Evolutionary conservation across 805 yeast species (phyloP).

Genomic region (Ogataea paraovalis): DNA sequence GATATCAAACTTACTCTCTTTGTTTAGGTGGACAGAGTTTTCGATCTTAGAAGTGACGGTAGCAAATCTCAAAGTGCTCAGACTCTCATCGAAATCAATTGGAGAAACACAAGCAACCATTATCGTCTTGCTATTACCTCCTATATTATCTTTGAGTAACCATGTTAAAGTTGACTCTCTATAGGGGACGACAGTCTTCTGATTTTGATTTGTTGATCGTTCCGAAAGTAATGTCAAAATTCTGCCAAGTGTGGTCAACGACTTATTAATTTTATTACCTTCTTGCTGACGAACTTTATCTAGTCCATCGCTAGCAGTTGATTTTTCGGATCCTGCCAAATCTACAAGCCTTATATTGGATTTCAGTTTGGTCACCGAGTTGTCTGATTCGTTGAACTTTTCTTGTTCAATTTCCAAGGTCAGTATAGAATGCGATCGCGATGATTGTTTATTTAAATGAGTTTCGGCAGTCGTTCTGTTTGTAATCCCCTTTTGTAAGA

Average conservation of each 20-base stretch:
- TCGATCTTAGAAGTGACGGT: conserved; percentile 67
- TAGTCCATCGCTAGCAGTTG: conserved; percentile 48
- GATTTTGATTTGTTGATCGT: conserved; percentile 17
- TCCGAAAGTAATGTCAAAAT: conserved; percentile 51
- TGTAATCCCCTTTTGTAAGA: conserved; percentile 47
- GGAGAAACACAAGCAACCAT: conserved; percentile 88
- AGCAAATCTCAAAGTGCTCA: conserved; percentile 75
- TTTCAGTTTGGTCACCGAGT: conserved; percentile 30
- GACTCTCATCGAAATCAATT: conserved; percentile 69
- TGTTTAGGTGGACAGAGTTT: conserved; percentile 53
- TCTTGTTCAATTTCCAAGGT: conserved; percentile 61
- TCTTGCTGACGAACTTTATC: conserved; percentile 60
- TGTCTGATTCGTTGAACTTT: conserved; percentile 35
- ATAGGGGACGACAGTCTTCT: conserved; percentile 50
- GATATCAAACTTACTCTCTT: conserved; percentile 37
- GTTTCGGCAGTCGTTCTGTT: conserved; percentile 70
- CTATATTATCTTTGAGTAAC: conserved; percentile 67
- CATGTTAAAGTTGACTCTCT: conserved; percentile 76
- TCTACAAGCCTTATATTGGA: conserved; percentile 71
- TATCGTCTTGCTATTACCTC: conserved; percentile 81
- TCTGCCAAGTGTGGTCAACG: conserved; percentile 73
- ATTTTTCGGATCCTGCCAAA: conserved; percentile 77
- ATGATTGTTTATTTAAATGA: conserved; percentile 64
- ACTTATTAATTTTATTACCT: conserved; percentile 73
- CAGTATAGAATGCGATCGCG: conserved; percentile 79